phyloP scores from a whole-genome alignment of 2,329 filamentous ascomycete genomes.

The Dactylellina parvicollis region DNA sequence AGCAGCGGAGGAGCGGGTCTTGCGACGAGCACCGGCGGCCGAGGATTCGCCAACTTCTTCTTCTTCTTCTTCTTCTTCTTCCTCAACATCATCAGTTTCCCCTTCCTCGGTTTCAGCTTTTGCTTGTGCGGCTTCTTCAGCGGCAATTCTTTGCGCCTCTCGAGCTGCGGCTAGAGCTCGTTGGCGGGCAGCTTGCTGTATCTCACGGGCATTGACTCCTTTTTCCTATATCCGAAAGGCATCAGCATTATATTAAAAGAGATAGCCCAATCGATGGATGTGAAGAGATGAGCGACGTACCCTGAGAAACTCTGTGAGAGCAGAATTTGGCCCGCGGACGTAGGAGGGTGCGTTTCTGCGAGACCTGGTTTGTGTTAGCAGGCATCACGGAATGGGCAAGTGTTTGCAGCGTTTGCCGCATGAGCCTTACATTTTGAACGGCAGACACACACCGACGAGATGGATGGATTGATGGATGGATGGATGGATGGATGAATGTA shows the following conservation, averaged over 20 bases:
- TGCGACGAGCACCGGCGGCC: constrained; percentile 21
- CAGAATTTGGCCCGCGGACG: constrained; percentile 56
- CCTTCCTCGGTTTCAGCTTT: constrained; percentile 2
- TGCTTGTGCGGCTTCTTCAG: constrained; percentile 3
- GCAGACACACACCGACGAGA: not conserved
- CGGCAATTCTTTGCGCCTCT: not conserved
- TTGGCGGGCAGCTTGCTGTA: constrained; percentile 46
- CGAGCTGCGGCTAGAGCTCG: constrained; percentile 5
- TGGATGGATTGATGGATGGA: not conserved
- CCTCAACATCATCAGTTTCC: not conserved
- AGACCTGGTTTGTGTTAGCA: constrained; percentile 15
- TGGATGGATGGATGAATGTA: too few relatives aligned
- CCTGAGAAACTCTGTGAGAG: constrained; percentile 57
- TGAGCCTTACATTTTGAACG: constrained; percentile 1
- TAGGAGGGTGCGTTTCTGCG: constrained; percentile 21
- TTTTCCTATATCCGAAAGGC: constrained; percentile 43
- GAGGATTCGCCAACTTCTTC: constrained; percentile 41
- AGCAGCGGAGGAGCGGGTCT: not conserved
- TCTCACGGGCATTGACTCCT: constrained; percentile 56
- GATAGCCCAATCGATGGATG: not conserved
- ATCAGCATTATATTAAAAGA: not conserved
- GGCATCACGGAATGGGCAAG: not conserved
- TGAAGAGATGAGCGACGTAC: too few relatives aligned
- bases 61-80: constrained; percentile 3
- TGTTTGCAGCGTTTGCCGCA: too few relatives aligned